These are phyloP conservation scores for Hericium coralloides DNA, from an alignment of 768 basidiomycete species.

Conservation along the genomic window DNA sequence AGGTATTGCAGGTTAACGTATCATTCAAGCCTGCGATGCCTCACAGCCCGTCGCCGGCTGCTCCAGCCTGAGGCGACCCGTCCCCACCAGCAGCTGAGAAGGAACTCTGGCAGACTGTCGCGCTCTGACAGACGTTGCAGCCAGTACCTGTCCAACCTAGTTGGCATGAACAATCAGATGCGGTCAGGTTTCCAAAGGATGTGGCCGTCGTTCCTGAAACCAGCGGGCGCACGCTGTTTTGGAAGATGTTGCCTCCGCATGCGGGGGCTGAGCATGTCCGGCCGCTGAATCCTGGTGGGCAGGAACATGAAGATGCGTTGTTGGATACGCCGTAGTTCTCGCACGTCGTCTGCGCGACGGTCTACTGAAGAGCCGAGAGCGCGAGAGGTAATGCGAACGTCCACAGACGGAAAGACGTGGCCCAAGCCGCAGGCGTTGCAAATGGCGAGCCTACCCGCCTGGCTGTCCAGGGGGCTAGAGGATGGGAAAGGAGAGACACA, in stretches of 20 bases:
- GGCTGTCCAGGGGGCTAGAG: too few species aligned
- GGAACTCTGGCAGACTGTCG: constrained; percentile 61
- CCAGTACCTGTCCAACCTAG: constrained; percentile 69
- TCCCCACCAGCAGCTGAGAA: constrained; percentile 35
- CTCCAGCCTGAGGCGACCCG: constrained; percentile 7
- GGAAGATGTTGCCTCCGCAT: constrained; percentile 79
- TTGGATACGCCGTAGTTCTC: constrained; percentile 53
- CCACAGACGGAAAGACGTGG: too few species aligned
- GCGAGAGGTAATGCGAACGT: too few species aligned
- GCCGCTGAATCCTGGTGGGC: constrained; percentile 79
- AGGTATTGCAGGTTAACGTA: constrained; percentile 66
- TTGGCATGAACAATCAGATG: constrained; percentile 60
- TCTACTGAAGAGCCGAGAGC: too few species aligned
- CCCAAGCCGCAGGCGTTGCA: too few species aligned
- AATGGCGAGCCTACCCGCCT: too few species aligned
- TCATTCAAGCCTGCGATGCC: constrained; percentile 23
- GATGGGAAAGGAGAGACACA: too few species aligned
- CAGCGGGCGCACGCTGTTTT: constrained; percentile 52
- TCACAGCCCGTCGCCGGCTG: neutral
- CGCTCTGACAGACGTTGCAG: constrained; percentile 70
- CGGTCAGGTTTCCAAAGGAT: constrained; percentile 55
- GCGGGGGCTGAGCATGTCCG: constrained; percentile 55
- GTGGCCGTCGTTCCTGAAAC: constrained; percentile 26
- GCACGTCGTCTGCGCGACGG: constrained; percentile 36
- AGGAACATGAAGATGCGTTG: constrained; percentile 55